Percentiles rank a stretch among this genome's conserved stretches.
These are phyloP conservation scores for Scleroderma citrinum DNA, from an alignment of 768 basidiomycete species.

Conservation along the genomic window DNA sequence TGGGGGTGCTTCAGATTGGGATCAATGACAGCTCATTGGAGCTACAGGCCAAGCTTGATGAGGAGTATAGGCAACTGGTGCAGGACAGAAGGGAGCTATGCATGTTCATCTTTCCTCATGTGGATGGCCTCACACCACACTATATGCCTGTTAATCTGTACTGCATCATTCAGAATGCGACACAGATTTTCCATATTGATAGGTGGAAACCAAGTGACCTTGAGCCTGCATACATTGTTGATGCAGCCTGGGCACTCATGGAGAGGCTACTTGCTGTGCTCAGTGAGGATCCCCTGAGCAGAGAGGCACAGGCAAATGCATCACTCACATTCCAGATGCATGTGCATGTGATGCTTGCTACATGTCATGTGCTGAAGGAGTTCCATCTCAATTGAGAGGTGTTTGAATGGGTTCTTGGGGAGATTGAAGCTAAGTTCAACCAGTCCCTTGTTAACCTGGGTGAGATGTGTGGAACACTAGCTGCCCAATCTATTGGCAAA, in stretches of 20 bases:
- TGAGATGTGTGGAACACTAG: slow-evolving; percentile 98
- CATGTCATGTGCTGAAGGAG: slow-evolving; percentile 82
- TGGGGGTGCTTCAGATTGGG: no score
- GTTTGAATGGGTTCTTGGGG: slow-evolving; percentile 95
- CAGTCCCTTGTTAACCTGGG: slow-evolving; percentile 88
- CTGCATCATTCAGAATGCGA: slow-evolving; percentile 92
- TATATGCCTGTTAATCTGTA: slow-evolving; percentile 94
- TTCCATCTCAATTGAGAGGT: slow-evolving; percentile 88
- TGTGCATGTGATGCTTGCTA: slow-evolving; percentile 80
- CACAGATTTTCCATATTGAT: slow-evolving; percentile 97
- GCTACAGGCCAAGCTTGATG: slow-evolving; percentile 79
- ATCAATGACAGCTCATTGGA: slow-evolving; percentile 80
- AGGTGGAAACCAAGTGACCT: no score
- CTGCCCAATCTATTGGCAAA: slow-evolving; percentile 98
- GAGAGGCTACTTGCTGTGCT: no score
- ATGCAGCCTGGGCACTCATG: no score
- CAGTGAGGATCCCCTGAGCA: no score
- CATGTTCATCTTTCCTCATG: no score
- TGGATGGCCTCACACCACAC: slow-evolving; percentile 64
- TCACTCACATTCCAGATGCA: slow-evolving; percentile 95
- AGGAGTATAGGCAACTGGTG: slow-evolving; percentile 57
- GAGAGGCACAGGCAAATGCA: no score
- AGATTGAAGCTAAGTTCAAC: slow-evolving; percentile 95
- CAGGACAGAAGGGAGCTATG: slow-evolving; percentile 72
- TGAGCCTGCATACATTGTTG: no score